Conservation (phyloP, 805 yeast genomes). For the Metschnikowia picachoensis region DNA sequence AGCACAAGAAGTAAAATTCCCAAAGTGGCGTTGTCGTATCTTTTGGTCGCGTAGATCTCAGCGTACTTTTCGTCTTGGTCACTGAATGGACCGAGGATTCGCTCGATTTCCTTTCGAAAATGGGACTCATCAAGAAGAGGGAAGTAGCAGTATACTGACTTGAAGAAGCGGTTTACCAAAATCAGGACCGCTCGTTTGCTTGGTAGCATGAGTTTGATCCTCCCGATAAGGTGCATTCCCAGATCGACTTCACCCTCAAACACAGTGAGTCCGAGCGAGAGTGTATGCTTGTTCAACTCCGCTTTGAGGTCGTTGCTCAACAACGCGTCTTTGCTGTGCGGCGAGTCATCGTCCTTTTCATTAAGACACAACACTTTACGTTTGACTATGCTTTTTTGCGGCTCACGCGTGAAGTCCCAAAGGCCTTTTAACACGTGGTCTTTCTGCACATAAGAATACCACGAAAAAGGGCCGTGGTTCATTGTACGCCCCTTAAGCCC, state of each 20-base stretch:
- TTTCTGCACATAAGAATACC: slow-evolving; percentile 45
- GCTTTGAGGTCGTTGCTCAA: slow-evolving; percentile 8
- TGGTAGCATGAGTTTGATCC: slow-evolving; percentile 18
- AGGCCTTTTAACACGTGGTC: slow-evolving; percentile 31
- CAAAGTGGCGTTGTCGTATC: slow-evolving; percentile 44
- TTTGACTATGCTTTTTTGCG: not conserved
- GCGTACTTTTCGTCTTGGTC: slow-evolving; percentile 10
- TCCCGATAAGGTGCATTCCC: slow-evolving; percentile 19
- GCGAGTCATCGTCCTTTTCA: slow-evolving; percentile 12
- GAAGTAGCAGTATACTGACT: slow-evolving; percentile 18
- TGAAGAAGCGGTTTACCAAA: slow-evolving; percentile 18
- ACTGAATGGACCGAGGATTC: slow-evolving; percentile 37
- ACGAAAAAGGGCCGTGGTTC: slow-evolving; percentile 51
- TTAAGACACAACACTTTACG: not conserved
- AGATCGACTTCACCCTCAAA: slow-evolving; percentile 30
- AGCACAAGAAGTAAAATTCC: slow-evolving; percentile 51
- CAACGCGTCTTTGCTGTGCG: not conserved
- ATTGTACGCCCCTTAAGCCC: slow-evolving; percentile 36
- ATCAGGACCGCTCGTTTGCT: slow-evolving; percentile 16
- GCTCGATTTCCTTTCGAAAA: slow-evolving; percentile 34
- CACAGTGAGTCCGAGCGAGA: slow-evolving; percentile 33
- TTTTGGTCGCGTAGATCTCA: slow-evolving; percentile 32
- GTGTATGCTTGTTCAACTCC: slow-evolving; percentile 26
- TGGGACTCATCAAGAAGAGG: slow-evolving; percentile 21
- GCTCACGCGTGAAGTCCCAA: slow-evolving; percentile 8